phyloP scores from a whole-genome alignment of 2,329 filamentous ascomycete species.

The Ophiostoma himal-ulmi region DNA sequence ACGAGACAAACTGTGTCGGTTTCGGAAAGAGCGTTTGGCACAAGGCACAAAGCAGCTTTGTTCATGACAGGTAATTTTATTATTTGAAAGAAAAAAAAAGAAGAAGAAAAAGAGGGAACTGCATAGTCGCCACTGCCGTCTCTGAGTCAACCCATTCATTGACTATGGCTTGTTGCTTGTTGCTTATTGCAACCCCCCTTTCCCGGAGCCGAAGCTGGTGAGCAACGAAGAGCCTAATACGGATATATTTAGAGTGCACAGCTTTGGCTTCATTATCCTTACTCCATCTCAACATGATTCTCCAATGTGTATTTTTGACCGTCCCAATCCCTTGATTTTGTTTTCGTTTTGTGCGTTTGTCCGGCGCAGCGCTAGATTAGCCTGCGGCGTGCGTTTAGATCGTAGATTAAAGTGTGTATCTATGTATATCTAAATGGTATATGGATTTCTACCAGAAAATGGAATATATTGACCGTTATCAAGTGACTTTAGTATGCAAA shows the following conservation, averaged over 20 bases:
- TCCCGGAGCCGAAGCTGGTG: not conserved
- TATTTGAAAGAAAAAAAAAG: not conserved
- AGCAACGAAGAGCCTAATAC: not conserved
- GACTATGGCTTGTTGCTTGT: too few relatives aligned
- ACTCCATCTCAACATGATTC: not conserved
- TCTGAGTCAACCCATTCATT: not conserved
- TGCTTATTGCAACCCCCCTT: not conserved
- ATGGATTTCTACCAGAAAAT: not conserved
- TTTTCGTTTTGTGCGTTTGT: constrained; percentile 14
- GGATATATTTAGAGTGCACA: not conserved
- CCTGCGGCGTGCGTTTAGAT: not conserved
- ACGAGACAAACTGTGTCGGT: not conserved
- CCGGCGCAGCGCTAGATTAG: constrained; percentile 9
- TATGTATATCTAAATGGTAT: not conserved
- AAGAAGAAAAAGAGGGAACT: not conserved
- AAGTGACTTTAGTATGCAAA: not conserved
- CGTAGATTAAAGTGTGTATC: constrained; percentile 9
- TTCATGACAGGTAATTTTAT: not conserved
- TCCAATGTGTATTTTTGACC: constrained; percentile 2
- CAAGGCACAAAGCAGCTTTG: constrained; percentile 3
- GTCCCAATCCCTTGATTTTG: not conserved
- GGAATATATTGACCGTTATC: not conserved
- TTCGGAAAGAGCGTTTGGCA: not conserved
- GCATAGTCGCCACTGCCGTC: not conserved
- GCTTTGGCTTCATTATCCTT: constrained; percentile 1